A percentile compares a stretch with the other conserved stretches of the same genome.
Evolutionary conservation across 2,329 filamentous ascomycete species (phyloP).

Genomic region (Hymenoscyphus infarciens): DNA sequence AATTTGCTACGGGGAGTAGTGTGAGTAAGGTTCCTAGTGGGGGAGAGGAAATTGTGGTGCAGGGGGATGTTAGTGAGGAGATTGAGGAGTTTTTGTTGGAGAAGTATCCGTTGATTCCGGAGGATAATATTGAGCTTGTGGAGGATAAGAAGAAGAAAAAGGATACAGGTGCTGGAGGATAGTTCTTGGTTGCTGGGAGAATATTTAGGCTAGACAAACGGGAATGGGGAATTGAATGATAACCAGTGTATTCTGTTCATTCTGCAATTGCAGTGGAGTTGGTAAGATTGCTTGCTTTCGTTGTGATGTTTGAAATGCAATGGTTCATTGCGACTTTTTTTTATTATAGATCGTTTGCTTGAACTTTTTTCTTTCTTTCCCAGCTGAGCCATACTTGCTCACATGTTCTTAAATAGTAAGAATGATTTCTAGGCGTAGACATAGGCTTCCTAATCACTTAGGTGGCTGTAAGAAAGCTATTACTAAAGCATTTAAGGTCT

Average conservation of each 20-base stretch:
- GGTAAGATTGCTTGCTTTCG: not conserved
- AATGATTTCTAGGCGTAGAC: no score
- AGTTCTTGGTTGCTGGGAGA: not conserved
- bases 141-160: conserved; percentile 97
- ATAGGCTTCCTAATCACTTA: no score
- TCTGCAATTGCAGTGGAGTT: not conserved
- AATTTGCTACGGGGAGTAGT: conserved; percentile 90
- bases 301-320: not conserved
- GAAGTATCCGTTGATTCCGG: conserved; percentile 84
- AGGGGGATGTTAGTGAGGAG: conserved; percentile 94
- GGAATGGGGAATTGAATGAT: not conserved
- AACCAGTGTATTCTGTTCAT: not conserved
- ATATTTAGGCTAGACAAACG: not conserved
- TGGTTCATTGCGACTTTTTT: not conserved
- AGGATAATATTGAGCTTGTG: conserved; percentile 90
- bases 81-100: conserved; percentile 87
- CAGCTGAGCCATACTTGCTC: no score
- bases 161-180: conserved; percentile 29
- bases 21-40: conserved; percentile 86
- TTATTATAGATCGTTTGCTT: not conserved
- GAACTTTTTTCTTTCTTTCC: not conserved
- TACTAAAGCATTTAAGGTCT: no score
- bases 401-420: no score
- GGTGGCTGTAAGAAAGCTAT: no score
- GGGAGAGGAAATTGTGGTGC: conserved; percentile 94